Conservation (phyloP, 371 early-diverging fungal species). For the Mucor piriformis region DNA sequence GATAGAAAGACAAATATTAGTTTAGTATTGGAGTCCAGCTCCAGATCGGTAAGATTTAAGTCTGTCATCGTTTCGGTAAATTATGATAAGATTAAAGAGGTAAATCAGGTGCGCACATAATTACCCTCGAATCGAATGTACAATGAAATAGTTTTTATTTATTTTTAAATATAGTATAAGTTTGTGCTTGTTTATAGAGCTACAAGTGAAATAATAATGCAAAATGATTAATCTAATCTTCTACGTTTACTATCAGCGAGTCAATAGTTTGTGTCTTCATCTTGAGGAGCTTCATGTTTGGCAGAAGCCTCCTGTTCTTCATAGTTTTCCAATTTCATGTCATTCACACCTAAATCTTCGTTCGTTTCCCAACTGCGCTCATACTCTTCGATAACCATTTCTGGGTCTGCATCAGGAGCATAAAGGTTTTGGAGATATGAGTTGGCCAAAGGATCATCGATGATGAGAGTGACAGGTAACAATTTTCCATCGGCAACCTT, state of each 20-base stretch:
- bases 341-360: constrained; percentile 86
- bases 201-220: background rate
- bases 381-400: constrained; percentile 87
- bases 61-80: no score
- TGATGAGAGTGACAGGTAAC: constrained; percentile 71
- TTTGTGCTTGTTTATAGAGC: no score
- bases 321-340: constrained; percentile 73
- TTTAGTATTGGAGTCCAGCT: no score
- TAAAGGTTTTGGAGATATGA: constrained; percentile 86
- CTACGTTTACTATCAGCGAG: constrained; percentile 24
- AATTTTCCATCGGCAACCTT: constrained; percentile 63
- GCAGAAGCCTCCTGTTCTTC: constrained; percentile 17
- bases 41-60: no score
- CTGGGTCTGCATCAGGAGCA: constrained; percentile 91
- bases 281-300: background rate
- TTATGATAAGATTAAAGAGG: no score
- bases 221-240: constrained; percentile 17
- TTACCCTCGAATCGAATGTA: no score
- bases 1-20: no score
- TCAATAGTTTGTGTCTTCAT: constrained; percentile 13
- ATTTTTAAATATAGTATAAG: no score
- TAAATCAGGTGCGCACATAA: no score
- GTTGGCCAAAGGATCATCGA: constrained; percentile 94
- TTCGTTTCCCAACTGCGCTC: constrained; percentile 87
- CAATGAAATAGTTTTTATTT: no score